Base-by-base conservation (phyloP, 495 filamentous ascomycete genomes). In the Lophiostoma macrostomum region DNA sequence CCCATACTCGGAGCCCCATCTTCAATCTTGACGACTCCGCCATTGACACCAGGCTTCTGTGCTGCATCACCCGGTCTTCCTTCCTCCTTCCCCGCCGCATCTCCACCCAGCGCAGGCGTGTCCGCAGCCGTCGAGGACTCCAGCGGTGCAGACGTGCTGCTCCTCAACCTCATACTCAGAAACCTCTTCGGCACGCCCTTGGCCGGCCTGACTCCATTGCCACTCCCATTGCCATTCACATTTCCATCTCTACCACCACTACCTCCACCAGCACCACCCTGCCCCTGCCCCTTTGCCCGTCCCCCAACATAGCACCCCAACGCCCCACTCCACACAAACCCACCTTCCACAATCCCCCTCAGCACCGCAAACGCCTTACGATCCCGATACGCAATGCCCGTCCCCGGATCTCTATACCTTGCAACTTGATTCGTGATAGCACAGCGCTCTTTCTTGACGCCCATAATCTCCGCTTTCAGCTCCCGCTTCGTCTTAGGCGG, bases 151-250 rank as follows among this genome's bases (percentile, higher is more conserved):
- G n/a, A n/a, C n/a, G n/a, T n/a, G 25, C 27, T 18, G 1, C 28
- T 14, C 42, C 44, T 41, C 40, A 36, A 51, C 58, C 13, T 2
- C 44, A 54, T 45, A 27, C 52, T 46, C 47, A 43, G 50, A 67
- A 73, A 72, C 51, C 66, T 53, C 25, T 46, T 68, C 44, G 69
- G 69, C 49, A 71, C 69, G 0, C 70, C 69, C 51, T 22, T 56
- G 37, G 67, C 70, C 39, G 67, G 60, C 59, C 55, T 50, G 18
- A 64, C 64, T 2, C 38, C 50, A 7, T 36, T 45, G 37, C 63
- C 36, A 18, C 59, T 58, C 20, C 24, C 24, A 52, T 14, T 27
- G 5, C 37, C 53, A 37, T 2, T 31, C 24, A 13, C 53, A 25
- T 25, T 24, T 2, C 29, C 30, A 1, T 19, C 19, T 13, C 31